Percentiles rank a stretch among this genome's conserved stretches.
phyloP scores from a whole-genome alignment of 495 filamentous ascomycete genomes.

The Aspergillus haitiensis region DNA sequence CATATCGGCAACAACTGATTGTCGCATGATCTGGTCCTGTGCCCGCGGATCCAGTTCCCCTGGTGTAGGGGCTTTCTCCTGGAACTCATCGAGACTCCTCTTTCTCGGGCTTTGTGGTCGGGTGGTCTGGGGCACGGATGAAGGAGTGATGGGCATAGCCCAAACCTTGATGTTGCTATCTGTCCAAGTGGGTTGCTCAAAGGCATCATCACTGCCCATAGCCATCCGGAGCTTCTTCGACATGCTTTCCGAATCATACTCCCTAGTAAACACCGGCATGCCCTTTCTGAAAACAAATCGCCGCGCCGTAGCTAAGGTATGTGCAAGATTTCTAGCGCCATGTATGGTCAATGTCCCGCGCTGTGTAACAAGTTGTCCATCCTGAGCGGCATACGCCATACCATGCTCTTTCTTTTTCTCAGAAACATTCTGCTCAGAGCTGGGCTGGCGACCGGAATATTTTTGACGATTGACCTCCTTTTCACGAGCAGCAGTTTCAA shows the following conservation, averaged over 20 bases:
- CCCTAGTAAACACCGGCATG: slow-evolving; percentile 65
- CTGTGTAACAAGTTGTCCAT: slow-evolving; percentile 15
- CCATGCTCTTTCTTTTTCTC: slow-evolving; percentile 9
- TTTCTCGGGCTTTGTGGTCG: slow-evolving; percentile 52
- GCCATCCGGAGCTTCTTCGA: slow-evolving; percentile 19
- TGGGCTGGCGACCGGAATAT: slow-evolving; percentile 27
- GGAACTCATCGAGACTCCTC: slow-evolving; percentile 60
- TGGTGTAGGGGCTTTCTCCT: slow-evolving; percentile 29
- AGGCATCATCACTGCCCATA: slow-evolving; percentile 31
- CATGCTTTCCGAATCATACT: slow-evolving; percentile 54
- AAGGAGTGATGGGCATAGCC: slow-evolving; percentile 64
- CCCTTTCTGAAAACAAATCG: slow-evolving; percentile 86
- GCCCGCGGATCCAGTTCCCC: slow-evolving; percentile 28
- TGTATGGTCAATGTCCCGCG: slow-evolving; percentile 61
- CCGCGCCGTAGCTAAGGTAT: slow-evolving; percentile 78
- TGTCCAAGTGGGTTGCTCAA: slow-evolving; percentile 62
- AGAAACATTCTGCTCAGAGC: slow-evolving; percentile 28
- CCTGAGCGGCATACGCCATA: slow-evolving; percentile 11
- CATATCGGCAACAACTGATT: slow-evolving; percentile 71
- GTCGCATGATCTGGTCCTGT: slow-evolving; percentile 51
- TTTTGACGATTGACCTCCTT: slow-evolving; percentile 35
- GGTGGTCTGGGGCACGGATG: slow-evolving; percentile 1
- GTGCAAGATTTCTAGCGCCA: slow-evolving; percentile 72
- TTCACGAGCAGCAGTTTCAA: slow-evolving; percentile 30
- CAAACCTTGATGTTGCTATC: slow-evolving; percentile 80